Percentiles rank a stretch among this genome's conserved stretches.
phyloP scores from a whole-genome alignment of 2,329 filamentous ascomycete species.

The Aureobasidium sp. region DNA sequence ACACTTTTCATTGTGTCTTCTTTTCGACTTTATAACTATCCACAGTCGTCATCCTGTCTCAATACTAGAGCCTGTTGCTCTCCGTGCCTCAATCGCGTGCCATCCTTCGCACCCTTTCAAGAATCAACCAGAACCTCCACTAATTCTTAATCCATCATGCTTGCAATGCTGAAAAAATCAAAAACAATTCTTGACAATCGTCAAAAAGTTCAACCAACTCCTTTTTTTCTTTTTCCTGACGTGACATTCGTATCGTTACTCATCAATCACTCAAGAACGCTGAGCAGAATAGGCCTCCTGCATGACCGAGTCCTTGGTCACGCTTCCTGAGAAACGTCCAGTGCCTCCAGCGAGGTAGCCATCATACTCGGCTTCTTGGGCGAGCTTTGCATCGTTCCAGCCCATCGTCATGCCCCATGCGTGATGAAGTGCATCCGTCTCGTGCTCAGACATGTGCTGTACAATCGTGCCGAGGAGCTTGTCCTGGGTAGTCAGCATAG shows the following conservation, averaged over 20 bases:
- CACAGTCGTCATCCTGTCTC: neutral
- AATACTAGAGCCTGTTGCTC: neutral
- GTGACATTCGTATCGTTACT: neutral
- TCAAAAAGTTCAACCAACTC: neutral
- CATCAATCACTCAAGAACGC: neutral
- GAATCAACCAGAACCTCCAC: neutral
- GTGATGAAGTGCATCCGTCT: conserved; percentile 27
- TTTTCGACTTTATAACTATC: neutral
- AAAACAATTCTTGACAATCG: neutral
- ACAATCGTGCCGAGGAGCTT: conserved; percentile 34
- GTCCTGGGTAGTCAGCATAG: conserved; percentile 35
- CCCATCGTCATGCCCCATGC: conserved; percentile 29
- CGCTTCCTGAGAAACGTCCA: conserved; percentile 33
- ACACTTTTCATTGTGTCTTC: neutral
- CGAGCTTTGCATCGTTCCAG: conserved; percentile 26
- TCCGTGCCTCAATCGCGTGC: neutral
- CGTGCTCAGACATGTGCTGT: conserved; percentile 30
- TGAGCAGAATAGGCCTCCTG: neutral
- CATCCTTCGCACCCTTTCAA: neutral
- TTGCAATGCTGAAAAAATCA: neutral
- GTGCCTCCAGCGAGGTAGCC: conserved; percentile 35
- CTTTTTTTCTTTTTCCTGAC: neutral
- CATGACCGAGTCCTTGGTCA: conserved; percentile 7
- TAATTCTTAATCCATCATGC: neutral
- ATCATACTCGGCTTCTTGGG: conserved; percentile 36